phyloP scores from a whole-genome alignment of 345 rosid genomes.

The Syzygium aqueum region DNA sequence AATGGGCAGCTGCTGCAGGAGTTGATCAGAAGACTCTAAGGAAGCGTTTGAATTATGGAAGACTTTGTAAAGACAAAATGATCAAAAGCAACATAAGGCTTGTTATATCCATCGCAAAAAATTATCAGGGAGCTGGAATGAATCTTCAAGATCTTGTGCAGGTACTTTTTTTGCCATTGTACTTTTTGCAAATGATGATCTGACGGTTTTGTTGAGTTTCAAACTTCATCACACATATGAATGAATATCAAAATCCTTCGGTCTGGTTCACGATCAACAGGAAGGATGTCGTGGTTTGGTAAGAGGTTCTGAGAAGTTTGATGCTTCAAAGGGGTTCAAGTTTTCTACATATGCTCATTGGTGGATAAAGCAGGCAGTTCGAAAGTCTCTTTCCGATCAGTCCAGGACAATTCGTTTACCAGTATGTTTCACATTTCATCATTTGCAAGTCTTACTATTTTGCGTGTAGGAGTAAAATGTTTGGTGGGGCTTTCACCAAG shows the following conservation, averaged over 20 bases:
- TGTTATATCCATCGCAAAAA: conserved; percentile 92
- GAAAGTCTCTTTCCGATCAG: conserved; percentile 81
- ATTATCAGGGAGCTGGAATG: conserved; percentile 86
- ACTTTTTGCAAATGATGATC: background rate
- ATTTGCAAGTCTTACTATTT: background rate
- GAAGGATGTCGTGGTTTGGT: conserved; percentile 96
- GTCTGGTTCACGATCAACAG: conserved; percentile 22
- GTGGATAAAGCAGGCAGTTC: conserved; percentile 96
- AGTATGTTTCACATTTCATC: conserved; percentile 27
- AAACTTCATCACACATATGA: background rate
- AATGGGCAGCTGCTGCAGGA: conserved; percentile 95
- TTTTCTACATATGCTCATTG: conserved; percentile 97
- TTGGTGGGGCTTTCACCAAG: background rate
- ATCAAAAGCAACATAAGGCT: conserved; percentile 91
- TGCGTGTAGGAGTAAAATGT: background rate
- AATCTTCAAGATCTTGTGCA: conserved; percentile 94
- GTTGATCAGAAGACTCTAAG: conserved; percentile 65
- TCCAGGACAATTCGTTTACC: conserved; percentile 85
- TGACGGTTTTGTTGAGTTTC: background rate
- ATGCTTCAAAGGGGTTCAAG: conserved; percentile 91
- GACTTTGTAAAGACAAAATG: conserved; percentile 82
- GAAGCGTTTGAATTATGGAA: conserved; percentile 59
- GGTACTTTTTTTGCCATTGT: conserved; percentile 22
- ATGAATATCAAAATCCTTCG: background rate
- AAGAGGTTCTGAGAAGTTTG: conserved; percentile 87